Conservation (phyloP, 2,329 filamentous ascomycete species). For the Chaetomium sp. region DNA sequence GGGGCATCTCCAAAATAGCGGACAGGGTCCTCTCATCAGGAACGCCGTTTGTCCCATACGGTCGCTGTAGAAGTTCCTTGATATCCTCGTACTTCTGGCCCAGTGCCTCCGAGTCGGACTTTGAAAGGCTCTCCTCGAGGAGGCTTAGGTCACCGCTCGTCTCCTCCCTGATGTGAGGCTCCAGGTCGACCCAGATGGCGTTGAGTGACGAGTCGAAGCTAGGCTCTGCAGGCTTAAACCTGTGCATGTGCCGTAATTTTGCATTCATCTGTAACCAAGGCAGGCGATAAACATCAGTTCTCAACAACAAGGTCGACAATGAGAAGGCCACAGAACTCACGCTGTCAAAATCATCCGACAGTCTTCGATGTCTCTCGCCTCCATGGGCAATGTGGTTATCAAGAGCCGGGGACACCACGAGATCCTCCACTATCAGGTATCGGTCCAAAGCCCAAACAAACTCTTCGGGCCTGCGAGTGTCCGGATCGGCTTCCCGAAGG, state of each 20-base stretch:
- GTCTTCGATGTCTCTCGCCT: slow-evolving; percentile 26
- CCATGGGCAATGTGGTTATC: slow-evolving; percentile 30
- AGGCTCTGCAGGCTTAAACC: slow-evolving; percentile 26
- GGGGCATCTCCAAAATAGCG: slow-evolving; percentile 32
- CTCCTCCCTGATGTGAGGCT: slow-evolving; percentile 35
- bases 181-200: slow-evolving; percentile 35
- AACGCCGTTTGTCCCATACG: slow-evolving; percentile 31
- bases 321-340: slow-evolving; percentile 15
- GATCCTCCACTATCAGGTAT: slow-evolving; percentile 34
- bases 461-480: slow-evolving; percentile 27
- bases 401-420: slow-evolving; percentile 32
- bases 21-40: slow-evolving; percentile 28
- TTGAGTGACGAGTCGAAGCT: slow-evolving; percentile 32
- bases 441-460: slow-evolving; percentile 34
- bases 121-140: slow-evolving; percentile 31
- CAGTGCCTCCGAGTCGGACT: slow-evolving; percentile 29
- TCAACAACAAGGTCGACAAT: background rate
- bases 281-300: background rate
- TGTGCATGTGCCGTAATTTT: slow-evolving; percentile 33
- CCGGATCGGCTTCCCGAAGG: slow-evolving; percentile 26
- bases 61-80: slow-evolving; percentile 33
- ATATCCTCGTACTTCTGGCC: slow-evolving; percentile 32
- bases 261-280: slow-evolving; percentile 30
- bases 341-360: slow-evolving; percentile 34
- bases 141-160: slow-evolving; percentile 25